Base-by-base conservation (phyloP, 2,329 filamentous ascomycete genomes). In the Macroventuria anomochaeta region DNA sequence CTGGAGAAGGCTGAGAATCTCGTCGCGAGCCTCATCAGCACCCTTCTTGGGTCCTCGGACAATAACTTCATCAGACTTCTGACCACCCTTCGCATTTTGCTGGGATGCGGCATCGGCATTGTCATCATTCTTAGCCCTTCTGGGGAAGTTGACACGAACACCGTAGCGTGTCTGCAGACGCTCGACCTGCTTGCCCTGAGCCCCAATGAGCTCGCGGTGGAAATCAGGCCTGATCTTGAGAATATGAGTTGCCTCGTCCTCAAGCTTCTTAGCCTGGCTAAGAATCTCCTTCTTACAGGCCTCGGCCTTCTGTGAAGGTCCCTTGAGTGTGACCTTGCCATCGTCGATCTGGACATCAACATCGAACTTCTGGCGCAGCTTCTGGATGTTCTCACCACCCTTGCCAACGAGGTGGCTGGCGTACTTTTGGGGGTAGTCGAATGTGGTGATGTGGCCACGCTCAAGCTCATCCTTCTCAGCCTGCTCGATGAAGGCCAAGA, bases 81-180 rank as follows among this genome's bases (percentile, higher is more conserved):
- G 93, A 66, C 90, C 84, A 15, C 52, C 36, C 49, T 74, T 84
- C 59, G 86, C 84, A 40, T 82, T 80, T 72, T 86, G 86, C 54
- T 81, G 80, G 44, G 78, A 75, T 54, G 93, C 89, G 59, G 87
- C 89, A 18, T 69, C 71, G n/a, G 82, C 81, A 64, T 93, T 92
- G 51, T 96, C 91, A 55, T 95, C 90, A 55, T 84, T 74, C 42
- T 72, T 74, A 46, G 74, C 77, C 41, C 82, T 80, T 71, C 92
- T 90, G 33, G 95, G 95, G 81, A 99, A 99, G 78, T 97, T 93
- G 66, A 99, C 95, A 59, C 93, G 87, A 34, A 99, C 95, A 71
- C 89, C 88, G 81, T 99, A 97, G 39, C 93, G 89, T 50, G 88
- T 91, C 77, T 99, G 93, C 20, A 99, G 84, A 62, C 90, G 88